Evolutionary conservation across 305 asterid genomes (phyloP), one percentile per base, ranked within the genome.

Genomic region (Solanum aculeatissimum): DNA sequence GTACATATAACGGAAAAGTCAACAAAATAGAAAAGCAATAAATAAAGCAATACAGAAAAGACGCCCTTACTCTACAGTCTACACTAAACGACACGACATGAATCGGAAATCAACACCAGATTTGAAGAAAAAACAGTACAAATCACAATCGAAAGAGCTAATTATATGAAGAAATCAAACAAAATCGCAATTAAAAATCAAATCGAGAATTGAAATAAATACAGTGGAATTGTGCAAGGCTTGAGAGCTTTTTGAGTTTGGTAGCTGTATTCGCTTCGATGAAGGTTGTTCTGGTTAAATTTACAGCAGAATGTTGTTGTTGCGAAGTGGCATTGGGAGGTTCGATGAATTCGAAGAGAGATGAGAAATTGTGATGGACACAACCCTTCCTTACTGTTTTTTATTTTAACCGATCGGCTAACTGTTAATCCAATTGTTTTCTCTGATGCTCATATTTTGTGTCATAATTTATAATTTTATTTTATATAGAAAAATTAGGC

Each of bases 1-100:
- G 80, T 58, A 21, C 68, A 51, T 62, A 9, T 68, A 54, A 18
- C 21, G 65, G 35, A 81, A 89, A 88, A 92, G 91, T 91, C 93
- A 88, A 90, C 85, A 55, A 66, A 81, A 87, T 45, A 43, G 58
- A 86, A 10, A 12, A 16, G 69, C 23, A 71, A 32, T 29, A 25
- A 53, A 66, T 27, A 27, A 21, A 77, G 66, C 49, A 43, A 63
- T 53, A 40, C 47, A 83, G 51, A 74, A 43, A 74, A 62, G 8
- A 25, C 57, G 62, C 62, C 25, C 62, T 25, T 3, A 75, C 16
- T 75, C 1, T 27, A 71, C 58, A 72, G 23, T 58, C 65, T 8
- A 42, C 49, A 27, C 25, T 9, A 29, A 57, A 43, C 78, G 11
- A 68, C 10, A 10, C 14, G 16, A 65, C 80, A 51, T 66, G 51